Percentiles rank a stretch among this genome's conserved stretches.
Evolutionary conservation across 148 eudicot species (phyloP).

Genomic region (Silene latifolia): DNA sequence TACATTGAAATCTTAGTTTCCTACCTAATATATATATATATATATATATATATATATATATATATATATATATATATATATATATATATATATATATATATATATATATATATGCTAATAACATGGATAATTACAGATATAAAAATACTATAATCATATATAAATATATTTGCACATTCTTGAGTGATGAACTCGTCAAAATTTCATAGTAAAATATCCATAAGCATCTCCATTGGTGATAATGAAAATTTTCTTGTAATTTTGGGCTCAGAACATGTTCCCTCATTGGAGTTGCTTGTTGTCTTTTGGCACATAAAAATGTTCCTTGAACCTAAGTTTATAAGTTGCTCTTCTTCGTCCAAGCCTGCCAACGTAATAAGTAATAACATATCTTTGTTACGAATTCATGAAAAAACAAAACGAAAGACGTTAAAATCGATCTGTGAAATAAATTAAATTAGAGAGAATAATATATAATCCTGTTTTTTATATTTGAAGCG

Average conservation of each 20-base stretch:
- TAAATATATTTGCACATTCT: not conserved
- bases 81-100: no score
- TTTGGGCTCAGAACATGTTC: slow-evolving; percentile 13
- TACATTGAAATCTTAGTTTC: no score
- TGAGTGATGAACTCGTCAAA: not conserved
- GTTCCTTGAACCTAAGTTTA: slow-evolving; percentile 53
- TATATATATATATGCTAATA: no score
- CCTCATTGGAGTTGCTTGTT: not conserved
- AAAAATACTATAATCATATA: no score
- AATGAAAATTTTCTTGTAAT: slow-evolving; percentile 5
- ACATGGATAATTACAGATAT: no score
- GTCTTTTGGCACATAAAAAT: slow-evolving; percentile 50
- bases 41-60: no score
- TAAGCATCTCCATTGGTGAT: slow-evolving; percentile 19
- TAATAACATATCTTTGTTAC: no score
- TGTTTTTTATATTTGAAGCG: not conserved
- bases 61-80: no score
- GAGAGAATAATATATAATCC: no score
- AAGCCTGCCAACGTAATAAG: slow-evolving; percentile 55
- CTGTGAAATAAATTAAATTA: no score
- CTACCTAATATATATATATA: no score
- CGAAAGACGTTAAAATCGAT: no score
- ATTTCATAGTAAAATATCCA: slow-evolving; percentile 20
- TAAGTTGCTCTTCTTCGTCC: slow-evolving; percentile 43
- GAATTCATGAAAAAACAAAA: not conserved